Evolutionary conservation across 345 rosid genomes (phyloP).

Genomic region (Syzygium aromaticum): DNA sequence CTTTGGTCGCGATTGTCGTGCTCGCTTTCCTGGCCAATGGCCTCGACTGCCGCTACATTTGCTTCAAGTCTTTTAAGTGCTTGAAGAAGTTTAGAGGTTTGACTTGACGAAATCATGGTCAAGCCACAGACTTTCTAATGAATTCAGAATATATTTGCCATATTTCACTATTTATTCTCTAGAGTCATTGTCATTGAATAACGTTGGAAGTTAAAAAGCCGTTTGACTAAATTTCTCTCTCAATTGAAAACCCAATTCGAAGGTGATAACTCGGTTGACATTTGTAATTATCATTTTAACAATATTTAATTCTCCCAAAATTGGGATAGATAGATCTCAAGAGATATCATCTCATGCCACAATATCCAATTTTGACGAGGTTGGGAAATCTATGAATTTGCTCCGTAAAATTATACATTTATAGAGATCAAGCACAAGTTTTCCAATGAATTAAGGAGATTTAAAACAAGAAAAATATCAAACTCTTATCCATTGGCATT

Average conservation of each 20-base stretch:
- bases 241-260: neutral
- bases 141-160: neutral
- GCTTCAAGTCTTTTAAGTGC: too few species aligned
- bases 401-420: neutral
- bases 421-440: neutral
- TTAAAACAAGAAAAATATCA: neutral
- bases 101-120: neutral
- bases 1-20: too few species aligned
- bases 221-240: neutral
- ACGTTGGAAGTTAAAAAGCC: neutral
- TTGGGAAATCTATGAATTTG: neutral
- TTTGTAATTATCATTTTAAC: neutral
- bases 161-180: neutral
- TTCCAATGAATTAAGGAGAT: neutral
- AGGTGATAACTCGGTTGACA: neutral
- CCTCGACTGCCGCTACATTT: too few species aligned
- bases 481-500: neutral
- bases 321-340: neutral
- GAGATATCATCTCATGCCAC: neutral
- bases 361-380: neutral
- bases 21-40: too few species aligned
- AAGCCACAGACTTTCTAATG: neutral
- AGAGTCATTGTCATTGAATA: neutral
- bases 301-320: neutral
- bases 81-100: too few species aligned